These are phyloP conservation scores for Oligophagozyma castellii DNA, from an alignment of 1,139 yeast species.

Conservation along the genomic window DNA sequence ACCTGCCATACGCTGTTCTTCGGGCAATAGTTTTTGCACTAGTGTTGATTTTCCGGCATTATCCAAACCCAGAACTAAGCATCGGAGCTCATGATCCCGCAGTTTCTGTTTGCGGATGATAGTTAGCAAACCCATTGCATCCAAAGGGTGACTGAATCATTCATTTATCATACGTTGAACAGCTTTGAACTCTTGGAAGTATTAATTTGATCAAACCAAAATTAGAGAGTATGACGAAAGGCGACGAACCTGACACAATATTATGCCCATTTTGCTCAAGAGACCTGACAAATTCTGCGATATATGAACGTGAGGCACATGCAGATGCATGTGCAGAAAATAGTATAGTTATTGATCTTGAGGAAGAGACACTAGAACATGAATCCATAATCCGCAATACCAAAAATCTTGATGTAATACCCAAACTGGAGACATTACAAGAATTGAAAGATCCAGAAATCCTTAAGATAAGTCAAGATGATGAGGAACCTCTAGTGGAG, in stretches of 20 bases:
- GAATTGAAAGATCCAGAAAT: no score
- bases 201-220: no score
- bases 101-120: constrained; percentile 72
- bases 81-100: constrained; percentile 65
- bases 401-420: no score
- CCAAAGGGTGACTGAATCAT: no score
- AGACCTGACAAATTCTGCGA: constrained; percentile 25
- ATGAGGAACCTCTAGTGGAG: no score
- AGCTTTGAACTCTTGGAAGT: no score
- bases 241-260: constrained; percentile 7
- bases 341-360: no score
- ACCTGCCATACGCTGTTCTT: constrained; percentile 21
- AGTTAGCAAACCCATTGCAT: constrained; percentile 84
- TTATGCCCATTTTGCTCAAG: constrained; percentile 39
- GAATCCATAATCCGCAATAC: no score
- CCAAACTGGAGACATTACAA: no score
- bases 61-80: constrained; percentile 72
- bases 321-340: constrained; percentile 39
- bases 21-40: constrained; percentile 37
- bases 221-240: constrained; percentile 4
- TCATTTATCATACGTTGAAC: no score
- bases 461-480: no score
- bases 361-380: no score
- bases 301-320: constrained; percentile 39
- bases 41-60: constrained; percentile 83